These are phyloP conservation scores for rapeseed (Brassica napus) DNA, from an alignment of 345 rosid genomes.

Conservation along the genomic window DNA sequence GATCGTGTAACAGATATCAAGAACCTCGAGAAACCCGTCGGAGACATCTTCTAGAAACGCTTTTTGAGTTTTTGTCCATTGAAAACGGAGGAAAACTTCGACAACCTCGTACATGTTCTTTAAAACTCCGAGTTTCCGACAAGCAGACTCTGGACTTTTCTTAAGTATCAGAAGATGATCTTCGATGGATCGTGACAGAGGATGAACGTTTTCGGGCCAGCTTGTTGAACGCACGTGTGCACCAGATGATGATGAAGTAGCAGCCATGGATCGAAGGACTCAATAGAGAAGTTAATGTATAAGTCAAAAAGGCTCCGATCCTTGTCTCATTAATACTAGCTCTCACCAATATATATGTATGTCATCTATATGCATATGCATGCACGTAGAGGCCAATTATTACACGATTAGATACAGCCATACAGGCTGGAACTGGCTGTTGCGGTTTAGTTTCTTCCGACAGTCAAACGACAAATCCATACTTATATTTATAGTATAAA, in stretches of 20 bases:
- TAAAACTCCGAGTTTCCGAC: slow-evolving; percentile 37
- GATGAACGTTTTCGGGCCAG: slow-evolving; percentile 43
- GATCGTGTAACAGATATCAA: slow-evolving; percentile 45
- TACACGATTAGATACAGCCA: slow-evolving; percentile 8
- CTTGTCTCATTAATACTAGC: background rate
- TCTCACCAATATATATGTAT: slow-evolving; percentile 15
- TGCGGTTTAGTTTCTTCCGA: slow-evolving; percentile 26
- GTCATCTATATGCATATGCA: slow-evolving; percentile 2
- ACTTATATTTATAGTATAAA: background rate
- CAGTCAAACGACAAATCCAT: slow-evolving; percentile 32
- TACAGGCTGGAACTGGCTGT: slow-evolving; percentile 35
- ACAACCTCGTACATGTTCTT: slow-evolving; percentile 34
- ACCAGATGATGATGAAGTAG: slow-evolving; percentile 7
- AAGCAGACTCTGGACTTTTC: slow-evolving; percentile 26
- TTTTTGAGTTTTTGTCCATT: slow-evolving; percentile 29
- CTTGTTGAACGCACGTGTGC: slow-evolving; percentile 47
- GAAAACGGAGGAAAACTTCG: slow-evolving; percentile 30
- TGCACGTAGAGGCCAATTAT: slow-evolving; percentile 26
- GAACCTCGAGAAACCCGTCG: slow-evolving; percentile 45
- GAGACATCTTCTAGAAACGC: slow-evolving; percentile 43
- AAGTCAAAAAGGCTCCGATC: slow-evolving; percentile 7
- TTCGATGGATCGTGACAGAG: slow-evolving; percentile 38
- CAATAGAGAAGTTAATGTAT: background rate
- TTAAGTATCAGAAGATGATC: slow-evolving; percentile 38
- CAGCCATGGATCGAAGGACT: slow-evolving; percentile 23